phyloP scores from a whole-genome alignment of 2,329 filamentous ascomycete species.

The Immersiporthe knoxdaviesiana region DNA sequence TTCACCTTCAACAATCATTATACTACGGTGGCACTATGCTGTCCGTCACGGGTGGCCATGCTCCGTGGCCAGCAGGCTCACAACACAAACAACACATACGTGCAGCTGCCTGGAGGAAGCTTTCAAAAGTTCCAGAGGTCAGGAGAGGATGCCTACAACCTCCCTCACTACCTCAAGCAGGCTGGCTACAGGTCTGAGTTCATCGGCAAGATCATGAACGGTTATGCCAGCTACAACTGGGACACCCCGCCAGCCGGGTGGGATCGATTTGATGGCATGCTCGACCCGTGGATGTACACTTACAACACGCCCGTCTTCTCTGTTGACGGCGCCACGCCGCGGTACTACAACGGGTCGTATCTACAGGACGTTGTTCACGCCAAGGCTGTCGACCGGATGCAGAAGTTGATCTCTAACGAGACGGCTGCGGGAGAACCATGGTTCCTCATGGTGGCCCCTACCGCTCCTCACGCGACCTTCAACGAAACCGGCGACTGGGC shows the following conservation, averaged over 20 bases:
- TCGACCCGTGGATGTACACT: constrained; percentile 66
- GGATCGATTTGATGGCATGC: constrained; percentile 38
- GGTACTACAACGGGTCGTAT: constrained; percentile 44
- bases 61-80: constrained; percentile 66
- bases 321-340: constrained; percentile 24
- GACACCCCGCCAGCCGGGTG: constrained; percentile 41
- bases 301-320: constrained; percentile 57
- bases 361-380: constrained; percentile 45
- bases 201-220: constrained; percentile 73
- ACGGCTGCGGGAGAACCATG: constrained; percentile 53
- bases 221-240: constrained; percentile 64
- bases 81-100: constrained; percentile 68
- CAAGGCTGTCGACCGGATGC: constrained; percentile 33
- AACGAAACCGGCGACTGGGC: constrained; percentile 37
- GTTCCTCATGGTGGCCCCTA: constrained; percentile 68
- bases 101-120: constrained; percentile 60
- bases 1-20: constrained; percentile 53
- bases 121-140: constrained; percentile 69
- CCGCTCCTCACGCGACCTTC: constrained; percentile 67
- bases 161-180: constrained; percentile 72
- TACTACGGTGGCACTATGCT: constrained; percentile 65
- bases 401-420: constrained; percentile 26
- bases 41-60: constrained; percentile 62
- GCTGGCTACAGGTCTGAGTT: constrained; percentile 72
- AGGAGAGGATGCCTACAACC: constrained; percentile 68